Percentiles rank a stretch among this genome's conserved stretches.
phyloP scores from a whole-genome alignment of 2,329 filamentous ascomycete species.

The Neofusicoccum sp. region DNA sequence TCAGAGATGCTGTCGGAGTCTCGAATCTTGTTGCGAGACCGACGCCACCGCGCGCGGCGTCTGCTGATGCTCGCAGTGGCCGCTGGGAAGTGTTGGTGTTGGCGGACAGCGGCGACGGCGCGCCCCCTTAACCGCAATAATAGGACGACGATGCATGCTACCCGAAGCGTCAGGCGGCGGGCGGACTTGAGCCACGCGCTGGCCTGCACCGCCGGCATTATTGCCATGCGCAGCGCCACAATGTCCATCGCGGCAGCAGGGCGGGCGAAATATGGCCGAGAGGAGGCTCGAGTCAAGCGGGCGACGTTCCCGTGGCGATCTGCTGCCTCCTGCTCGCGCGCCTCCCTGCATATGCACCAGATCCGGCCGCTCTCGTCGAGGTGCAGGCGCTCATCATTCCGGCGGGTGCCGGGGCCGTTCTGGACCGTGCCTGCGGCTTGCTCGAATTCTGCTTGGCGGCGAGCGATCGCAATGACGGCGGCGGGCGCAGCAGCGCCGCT shows the following conservation, averaged over 20 bases:
- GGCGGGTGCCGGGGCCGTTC: background rate
- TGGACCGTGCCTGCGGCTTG: slow-evolving; percentile 1
- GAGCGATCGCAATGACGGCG: slow-evolving; percentile 16
- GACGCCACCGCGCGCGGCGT: background rate
- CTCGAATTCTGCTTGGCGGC: background rate
- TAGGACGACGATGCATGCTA: background rate
- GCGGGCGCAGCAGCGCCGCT: background rate
- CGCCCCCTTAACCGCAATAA: background rate
- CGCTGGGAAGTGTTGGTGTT: background rate
- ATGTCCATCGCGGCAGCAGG: background rate
- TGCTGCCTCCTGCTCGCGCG: background rate
- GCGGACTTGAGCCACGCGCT: background rate
- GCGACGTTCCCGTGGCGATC: too few relatives aligned
- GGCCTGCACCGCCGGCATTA: background rate
- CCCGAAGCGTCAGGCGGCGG: background rate
- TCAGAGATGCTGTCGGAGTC: background rate
- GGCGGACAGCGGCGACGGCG: background rate
- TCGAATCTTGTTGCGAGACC: background rate
- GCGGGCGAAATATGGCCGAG: slow-evolving; percentile 6
- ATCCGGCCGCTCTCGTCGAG: background rate
- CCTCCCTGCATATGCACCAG: background rate
- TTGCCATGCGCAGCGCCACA: background rate
- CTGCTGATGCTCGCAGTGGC: slow-evolving; percentile 5
- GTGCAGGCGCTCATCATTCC: slow-evolving; percentile 1
- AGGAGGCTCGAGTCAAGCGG: too few relatives aligned